These are phyloP conservation scores for Harrya chromipes DNA, from an alignment of 768 basidiomycete genomes.

Conservation along the genomic window DNA sequence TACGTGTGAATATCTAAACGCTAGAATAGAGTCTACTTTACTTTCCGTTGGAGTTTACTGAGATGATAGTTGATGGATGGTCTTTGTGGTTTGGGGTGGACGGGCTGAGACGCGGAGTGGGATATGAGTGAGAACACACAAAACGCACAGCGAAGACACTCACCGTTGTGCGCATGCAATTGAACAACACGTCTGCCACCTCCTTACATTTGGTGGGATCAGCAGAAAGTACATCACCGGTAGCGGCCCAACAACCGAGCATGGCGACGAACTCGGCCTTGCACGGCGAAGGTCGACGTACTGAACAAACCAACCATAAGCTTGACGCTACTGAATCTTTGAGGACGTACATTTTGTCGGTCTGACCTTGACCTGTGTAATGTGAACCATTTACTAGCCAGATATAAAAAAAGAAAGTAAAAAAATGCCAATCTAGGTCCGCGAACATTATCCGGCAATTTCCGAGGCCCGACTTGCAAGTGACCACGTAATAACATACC, in stretches of 20 bases:
- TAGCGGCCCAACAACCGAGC: slow-evolving; percentile 86
- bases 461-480: slow-evolving; percentile 4
- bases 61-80: slow-evolving; percentile 91
- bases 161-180: slow-evolving; percentile 86
- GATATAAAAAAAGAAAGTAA: no score
- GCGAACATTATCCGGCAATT: slow-evolving; percentile 10
- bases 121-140: slow-evolving; percentile 1
- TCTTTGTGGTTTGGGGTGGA: slow-evolving; percentile 61
- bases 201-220: slow-evolving; percentile 49
- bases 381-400: slow-evolving; percentile 51
- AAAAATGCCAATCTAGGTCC: slow-evolving; percentile 4
- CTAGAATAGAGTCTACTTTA: slow-evolving; percentile 49
- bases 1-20: slow-evolving; percentile 16
- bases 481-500: no score
- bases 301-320: background rate
- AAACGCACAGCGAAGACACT: slow-evolving; percentile 29
- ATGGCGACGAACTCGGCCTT: slow-evolving; percentile 63
- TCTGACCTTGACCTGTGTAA: slow-evolving; percentile 77
- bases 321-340: no score
- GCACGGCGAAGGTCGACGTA: slow-evolving; percentile 18
- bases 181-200: slow-evolving; percentile 58
- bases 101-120: slow-evolving; percentile 49
- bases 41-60: slow-evolving; percentile 70
- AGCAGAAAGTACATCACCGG: slow-evolving; percentile 55
- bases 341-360: slow-evolving; percentile 58